Percentiles rank a stretch among this genome's conserved stretches.
phyloP scores from a whole-genome alignment of 2,329 filamentous ascomycete genomes.

The Talaromyces sp. region DNA sequence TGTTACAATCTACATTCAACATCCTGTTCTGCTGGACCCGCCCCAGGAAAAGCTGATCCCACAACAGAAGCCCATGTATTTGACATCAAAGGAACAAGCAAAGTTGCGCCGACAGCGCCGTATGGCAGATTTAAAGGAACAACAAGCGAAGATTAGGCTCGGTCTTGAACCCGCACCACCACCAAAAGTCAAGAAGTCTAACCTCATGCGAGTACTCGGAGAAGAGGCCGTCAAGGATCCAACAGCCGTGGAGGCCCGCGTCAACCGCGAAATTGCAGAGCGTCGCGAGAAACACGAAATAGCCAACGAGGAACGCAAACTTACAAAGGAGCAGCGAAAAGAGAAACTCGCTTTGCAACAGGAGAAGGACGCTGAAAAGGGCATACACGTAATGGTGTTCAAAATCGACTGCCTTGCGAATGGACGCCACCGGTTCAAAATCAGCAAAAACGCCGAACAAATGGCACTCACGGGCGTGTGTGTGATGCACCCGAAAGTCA shows the following conservation, averaged over 20 bases:
- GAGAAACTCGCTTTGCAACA: constrained; percentile 83
- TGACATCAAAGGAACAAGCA: constrained; percentile 86
- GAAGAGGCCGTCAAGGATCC: constrained; percentile 93
- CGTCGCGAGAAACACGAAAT: constrained; percentile 75
- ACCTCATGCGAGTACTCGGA: constrained; percentile 94
- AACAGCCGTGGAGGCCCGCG: constrained; percentile 90
- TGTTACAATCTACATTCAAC: constrained; percentile 86
- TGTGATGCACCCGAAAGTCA: constrained; percentile 85
- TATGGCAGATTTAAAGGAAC: constrained; percentile 91
- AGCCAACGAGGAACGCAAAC: constrained; percentile 77
- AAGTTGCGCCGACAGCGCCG: constrained; percentile 87
- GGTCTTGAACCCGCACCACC: constrained; percentile 86
- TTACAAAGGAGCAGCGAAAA: constrained; percentile 81
- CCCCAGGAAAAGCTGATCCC: constrained; percentile 83
- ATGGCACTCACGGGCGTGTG: constrained; percentile 83
- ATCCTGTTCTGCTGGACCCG: constrained; percentile 85
- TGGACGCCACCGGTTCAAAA: constrained; percentile 89
- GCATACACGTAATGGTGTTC: constrained; percentile 83
- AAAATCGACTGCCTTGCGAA: constrained; percentile 86
- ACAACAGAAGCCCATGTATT: constrained; percentile 81
- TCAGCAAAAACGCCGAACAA: constrained; percentile 89
- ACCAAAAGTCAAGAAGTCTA: constrained; percentile 95
- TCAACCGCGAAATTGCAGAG: constrained; percentile 89
- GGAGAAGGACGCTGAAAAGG: constrained; percentile 81
- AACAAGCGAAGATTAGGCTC: constrained; percentile 91